These are phyloP conservation scores for Euphorbia pulcherrima DNA, from an alignment of 345 rosid genomes.

Conservation along the genomic window DNA sequence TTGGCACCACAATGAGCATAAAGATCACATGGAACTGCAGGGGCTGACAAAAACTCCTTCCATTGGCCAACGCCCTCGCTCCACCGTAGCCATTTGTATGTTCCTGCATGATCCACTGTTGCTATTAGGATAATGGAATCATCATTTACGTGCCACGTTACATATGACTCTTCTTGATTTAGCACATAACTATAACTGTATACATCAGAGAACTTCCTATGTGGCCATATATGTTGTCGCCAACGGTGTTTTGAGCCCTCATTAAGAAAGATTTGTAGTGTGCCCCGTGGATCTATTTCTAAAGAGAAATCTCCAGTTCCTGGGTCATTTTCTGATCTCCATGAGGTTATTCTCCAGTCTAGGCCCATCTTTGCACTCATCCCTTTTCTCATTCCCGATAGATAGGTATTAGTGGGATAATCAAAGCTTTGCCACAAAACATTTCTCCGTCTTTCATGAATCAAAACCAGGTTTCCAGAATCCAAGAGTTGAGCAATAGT, in stretches of 20 bases:
- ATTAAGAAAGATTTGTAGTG: not conserved
- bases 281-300: not conserved
- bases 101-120: not conserved
- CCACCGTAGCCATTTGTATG: conserved; percentile 1
- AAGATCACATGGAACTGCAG: not conserved
- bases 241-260: not conserved
- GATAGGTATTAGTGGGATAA: not conserved
- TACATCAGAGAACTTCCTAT: not conserved
- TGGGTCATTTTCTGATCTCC: conserved; percentile 8
- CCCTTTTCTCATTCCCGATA: not conserved
- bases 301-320: not conserved
- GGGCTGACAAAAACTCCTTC: not conserved
- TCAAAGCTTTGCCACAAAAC: conserved; percentile 4
- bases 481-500: not conserved
- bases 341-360: not conserved
- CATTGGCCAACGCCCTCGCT: not conserved
- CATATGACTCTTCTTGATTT: not conserved
- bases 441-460: not conserved
- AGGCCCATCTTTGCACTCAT: not conserved
- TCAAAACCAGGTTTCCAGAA: conserved; percentile 12
- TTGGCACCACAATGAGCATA: conserved; percentile 8
- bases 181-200: not conserved
- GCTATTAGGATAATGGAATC: not conserved
- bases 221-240: not conserved
- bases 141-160: not conserved